Evolutionary conservation across 2,329 filamentous ascomycete species (phyloP).

Genomic region (Calcarisporium arbuscula): DNA sequence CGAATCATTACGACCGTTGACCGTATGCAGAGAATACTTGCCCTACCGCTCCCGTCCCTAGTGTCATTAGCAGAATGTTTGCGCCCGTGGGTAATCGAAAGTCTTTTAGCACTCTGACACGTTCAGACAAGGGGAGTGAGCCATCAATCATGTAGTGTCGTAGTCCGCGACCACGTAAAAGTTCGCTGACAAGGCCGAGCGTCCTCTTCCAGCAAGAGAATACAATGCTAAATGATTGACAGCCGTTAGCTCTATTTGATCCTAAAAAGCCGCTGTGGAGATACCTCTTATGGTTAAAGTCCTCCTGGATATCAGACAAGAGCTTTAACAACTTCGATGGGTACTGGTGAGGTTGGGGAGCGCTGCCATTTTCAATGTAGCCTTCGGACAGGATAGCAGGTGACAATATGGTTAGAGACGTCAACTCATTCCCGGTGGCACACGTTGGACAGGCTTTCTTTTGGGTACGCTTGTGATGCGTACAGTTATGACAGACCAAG

Average conservation of each 20-base stretch:
- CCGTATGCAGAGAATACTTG: conserved; percentile 15
- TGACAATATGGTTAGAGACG: background rate
- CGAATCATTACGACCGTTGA: background rate
- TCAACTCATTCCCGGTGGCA: conserved; percentile 1
- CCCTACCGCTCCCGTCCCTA: conserved; percentile 45
- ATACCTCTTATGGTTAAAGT: conserved; percentile 1
- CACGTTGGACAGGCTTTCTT: conserved; percentile 1
- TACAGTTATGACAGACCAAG: conserved; percentile 2
- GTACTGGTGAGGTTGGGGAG: background rate
- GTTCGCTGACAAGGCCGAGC: conserved; percentile 25
- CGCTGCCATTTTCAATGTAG: background rate
- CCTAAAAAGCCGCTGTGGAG: background rate
- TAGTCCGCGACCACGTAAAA: background rate
- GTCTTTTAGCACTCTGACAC: conserved; percentile 1
- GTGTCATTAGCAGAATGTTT: conserved; percentile 44
- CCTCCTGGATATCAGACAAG: conserved; percentile 1
- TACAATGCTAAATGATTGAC: conserved; percentile 29
- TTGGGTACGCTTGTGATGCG: background rate
- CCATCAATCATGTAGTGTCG: conserved; percentile 1
- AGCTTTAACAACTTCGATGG: conserved; percentile 2
- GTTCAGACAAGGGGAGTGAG: conserved; percentile 1
- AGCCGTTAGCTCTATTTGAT: background rate
- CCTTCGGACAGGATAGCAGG: background rate
- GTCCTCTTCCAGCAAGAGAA: conserved; percentile 42
- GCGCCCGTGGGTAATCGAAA: conserved; percentile 1